These are phyloP conservation scores for Fusarium proliferatum DNA, from an alignment of 2,329 filamentous ascomycete species.

Conservation along the genomic window DNA sequence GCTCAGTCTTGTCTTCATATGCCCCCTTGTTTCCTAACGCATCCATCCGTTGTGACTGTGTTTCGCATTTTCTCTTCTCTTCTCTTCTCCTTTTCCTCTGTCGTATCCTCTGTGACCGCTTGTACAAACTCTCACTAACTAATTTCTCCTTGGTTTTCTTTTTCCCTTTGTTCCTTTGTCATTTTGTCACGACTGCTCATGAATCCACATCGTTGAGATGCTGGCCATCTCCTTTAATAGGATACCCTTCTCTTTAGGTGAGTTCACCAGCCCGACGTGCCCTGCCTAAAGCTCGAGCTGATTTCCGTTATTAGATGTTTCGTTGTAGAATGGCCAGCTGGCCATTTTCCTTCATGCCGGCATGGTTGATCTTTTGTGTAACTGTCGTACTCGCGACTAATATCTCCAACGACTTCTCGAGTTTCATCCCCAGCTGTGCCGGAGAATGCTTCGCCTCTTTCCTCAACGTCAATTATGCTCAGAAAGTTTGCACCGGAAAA, in stretches of 20 bases:
- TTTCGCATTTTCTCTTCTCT: conserved; percentile 24
- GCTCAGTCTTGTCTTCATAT: conserved; percentile 27
- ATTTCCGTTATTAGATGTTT: conserved; percentile 51
- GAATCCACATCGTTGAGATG: conserved; percentile 50
- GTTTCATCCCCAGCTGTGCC: conserved; percentile 68
- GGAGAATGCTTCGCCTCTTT: conserved; percentile 71
- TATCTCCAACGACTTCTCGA: conserved; percentile 53
- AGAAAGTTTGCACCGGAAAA: conserved; percentile 58
- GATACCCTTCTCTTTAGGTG: conserved; percentile 43
- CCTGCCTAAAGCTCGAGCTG: conserved; percentile 1
- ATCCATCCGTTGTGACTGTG: conserved; percentile 20
- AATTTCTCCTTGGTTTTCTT: conserved; percentile 10
- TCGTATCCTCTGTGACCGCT: conserved; percentile 18
- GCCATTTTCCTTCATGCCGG: conserved; percentile 46
- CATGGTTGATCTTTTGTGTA: conserved; percentile 48
- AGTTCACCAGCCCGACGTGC: conserved; percentile 1
- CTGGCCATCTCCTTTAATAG: conserved; percentile 50
- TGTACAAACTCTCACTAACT: conserved; percentile 13
- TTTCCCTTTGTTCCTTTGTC: conserved; percentile 31
- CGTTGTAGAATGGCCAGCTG: conserved; percentile 56
- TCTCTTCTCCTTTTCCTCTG: conserved; percentile 17
- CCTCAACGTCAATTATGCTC: conserved; percentile 68
- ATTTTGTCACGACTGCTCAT: conserved; percentile 34
- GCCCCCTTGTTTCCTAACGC: conserved; percentile 21
- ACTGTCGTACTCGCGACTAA: conserved; percentile 45